phyloP scores from a whole-genome alignment of 2,329 filamentous ascomycete genomes.

The Verticillium nubilum region DNA sequence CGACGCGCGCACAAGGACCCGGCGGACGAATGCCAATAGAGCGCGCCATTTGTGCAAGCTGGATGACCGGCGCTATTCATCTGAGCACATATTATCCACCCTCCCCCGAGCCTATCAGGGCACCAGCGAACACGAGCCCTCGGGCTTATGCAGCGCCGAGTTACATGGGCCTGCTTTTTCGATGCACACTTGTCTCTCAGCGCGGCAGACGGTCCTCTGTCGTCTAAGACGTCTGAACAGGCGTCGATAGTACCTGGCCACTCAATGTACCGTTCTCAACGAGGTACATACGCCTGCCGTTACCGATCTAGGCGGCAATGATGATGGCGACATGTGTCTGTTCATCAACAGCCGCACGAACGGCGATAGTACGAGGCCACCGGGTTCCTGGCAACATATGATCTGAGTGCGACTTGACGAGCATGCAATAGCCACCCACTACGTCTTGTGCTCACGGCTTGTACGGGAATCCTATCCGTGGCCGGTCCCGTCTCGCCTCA shows the following conservation, averaged over 20 bases:
- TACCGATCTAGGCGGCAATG: background rate
- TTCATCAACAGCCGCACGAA: background rate
- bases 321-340: background rate
- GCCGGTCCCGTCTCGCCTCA: background rate
- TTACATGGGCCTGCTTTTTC: conserved; percentile 7
- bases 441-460: background rate
- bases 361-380: background rate
- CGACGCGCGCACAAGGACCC: conserved; percentile 8
- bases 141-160: conserved; percentile 12
- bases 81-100: conserved; percentile 7
- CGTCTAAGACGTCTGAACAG: conserved; percentile 3
- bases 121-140: conserved; percentile 3
- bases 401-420: background rate
- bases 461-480: background rate
- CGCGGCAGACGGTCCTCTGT: conserved; percentile 5
- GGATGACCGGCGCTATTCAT: conserved; percentile 9
- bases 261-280: conserved; percentile 3
- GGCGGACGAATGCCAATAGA: conserved; percentile 11
- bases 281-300: conserved; percentile 38
- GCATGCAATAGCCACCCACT: background rate
- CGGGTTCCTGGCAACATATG: background rate
- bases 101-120: conserved; percentile 8
- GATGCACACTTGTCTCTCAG: conserved; percentile 3
- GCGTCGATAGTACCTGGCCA: background rate
- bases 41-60: conserved; percentile 12